Conservation (phyloP, 192 early-diverging fungal genomes). For the Rhizoclosmatium globosum region DNA sequence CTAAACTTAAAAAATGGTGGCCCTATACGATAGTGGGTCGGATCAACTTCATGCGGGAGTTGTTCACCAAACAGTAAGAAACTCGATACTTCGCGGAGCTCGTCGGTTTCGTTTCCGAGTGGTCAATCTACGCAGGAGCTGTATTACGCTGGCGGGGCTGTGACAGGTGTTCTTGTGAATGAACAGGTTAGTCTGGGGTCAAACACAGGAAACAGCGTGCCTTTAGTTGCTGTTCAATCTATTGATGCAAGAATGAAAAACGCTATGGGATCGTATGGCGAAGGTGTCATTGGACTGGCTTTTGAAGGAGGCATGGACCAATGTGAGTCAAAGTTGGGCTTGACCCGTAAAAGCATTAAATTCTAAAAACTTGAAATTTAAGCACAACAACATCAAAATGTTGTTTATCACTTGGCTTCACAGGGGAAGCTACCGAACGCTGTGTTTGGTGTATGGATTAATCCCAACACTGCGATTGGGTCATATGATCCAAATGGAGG, state of each 20-base stretch:
- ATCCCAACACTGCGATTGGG: not conserved
- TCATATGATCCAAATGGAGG: slow-evolving; percentile 2
- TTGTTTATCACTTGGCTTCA: not conserved
- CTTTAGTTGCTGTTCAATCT: too few species aligned
- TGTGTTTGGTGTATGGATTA: slow-evolving; percentile 21
- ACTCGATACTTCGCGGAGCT: not conserved
- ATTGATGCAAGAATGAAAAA: slow-evolving; percentile 3
- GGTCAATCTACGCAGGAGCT: not conserved
- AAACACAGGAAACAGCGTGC: too few species aligned
- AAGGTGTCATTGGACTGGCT: slow-evolving; percentile 20
- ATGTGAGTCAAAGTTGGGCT: not conserved
- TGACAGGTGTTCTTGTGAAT: not conserved
- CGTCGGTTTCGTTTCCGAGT: not conserved
- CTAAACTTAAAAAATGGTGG: not conserved
- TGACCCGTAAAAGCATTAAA: too few species aligned
- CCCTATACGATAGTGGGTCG: not conserved
- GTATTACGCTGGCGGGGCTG: not conserved
- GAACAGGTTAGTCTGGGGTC: not conserved
- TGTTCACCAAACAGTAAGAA: not conserved
- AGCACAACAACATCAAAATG: not conserved
- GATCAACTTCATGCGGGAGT: not conserved
- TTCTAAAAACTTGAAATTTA: not conserved
- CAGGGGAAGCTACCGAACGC: not conserved
- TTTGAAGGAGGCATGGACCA: slow-evolving; percentile 2
- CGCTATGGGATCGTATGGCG: not conserved